Evolutionary conservation across 495 filamentous ascomycete genomes (phyloP).

Genomic region (Tuber indicum): DNA sequence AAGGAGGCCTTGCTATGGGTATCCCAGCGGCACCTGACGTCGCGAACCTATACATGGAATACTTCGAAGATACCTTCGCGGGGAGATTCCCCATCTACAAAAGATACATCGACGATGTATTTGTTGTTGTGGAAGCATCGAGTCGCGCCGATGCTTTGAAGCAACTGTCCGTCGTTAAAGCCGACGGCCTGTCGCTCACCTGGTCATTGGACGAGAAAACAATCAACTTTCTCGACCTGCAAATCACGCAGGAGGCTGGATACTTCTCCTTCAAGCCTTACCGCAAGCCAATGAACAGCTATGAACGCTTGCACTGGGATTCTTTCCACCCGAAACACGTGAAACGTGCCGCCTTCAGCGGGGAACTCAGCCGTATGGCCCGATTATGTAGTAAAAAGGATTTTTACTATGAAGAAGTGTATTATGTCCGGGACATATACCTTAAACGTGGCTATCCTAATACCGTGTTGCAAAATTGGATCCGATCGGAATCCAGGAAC

Average conservation of each 20-base stretch:
- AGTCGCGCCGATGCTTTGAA: neutral
- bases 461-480: neutral
- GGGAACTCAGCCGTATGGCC: slow-evolving; percentile 7
- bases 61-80: too few species aligned
- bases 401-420: neutral
- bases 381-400: neutral
- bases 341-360: neutral
- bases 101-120: neutral
- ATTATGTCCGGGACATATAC: neutral
- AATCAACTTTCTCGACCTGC: neutral
- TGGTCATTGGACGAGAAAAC: slow-evolving; percentile 8
- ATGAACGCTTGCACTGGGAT: neutral
- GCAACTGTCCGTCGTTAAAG: neutral
- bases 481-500: neutral
- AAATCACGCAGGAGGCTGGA: neutral
- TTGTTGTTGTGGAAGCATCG: neutral
- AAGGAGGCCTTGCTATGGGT: neutral
- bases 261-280: slow-evolving; percentile 8
- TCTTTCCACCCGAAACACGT: neutral
- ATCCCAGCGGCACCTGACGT: slow-evolving; percentile 5
- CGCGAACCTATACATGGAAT: neutral
- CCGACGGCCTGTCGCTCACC: neutral
- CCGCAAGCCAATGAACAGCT: slow-evolving; percentile 7
- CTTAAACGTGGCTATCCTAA: neutral
- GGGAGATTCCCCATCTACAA: neutral